Conservation (phyloP, 2,329 filamentous ascomycete genomes). For the Pseudogymnoascus sp. region DNA sequence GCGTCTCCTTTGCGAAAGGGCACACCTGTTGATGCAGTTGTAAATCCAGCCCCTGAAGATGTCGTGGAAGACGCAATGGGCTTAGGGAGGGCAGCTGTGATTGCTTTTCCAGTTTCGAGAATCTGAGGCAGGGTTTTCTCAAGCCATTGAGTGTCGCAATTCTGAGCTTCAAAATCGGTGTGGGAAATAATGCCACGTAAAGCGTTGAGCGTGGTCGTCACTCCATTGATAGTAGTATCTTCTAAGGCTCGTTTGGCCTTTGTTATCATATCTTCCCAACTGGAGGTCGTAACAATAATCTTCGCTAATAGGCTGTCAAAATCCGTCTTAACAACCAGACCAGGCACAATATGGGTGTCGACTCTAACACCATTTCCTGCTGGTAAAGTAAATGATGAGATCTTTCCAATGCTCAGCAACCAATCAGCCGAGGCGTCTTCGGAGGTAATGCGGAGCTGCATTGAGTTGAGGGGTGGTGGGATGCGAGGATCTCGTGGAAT, state of each 20-base stretch:
- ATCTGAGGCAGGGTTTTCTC: constrained; percentile 37
- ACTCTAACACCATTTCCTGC: constrained; percentile 46
- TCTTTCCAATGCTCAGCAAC: constrained; percentile 52
- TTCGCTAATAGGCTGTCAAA: constrained; percentile 43
- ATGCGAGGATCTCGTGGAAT: constrained; percentile 28
- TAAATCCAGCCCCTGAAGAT: not conserved
- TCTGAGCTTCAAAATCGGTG: constrained; percentile 39
- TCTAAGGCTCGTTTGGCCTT: constrained; percentile 49
- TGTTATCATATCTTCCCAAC: constrained; percentile 41
- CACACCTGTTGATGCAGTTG: constrained; percentile 26
- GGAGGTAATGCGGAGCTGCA: constrained; percentile 39
- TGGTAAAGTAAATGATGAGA: constrained; percentile 47
- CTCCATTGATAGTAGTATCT: constrained; percentile 47
- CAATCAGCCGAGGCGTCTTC: constrained; percentile 39
- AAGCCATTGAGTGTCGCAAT: constrained; percentile 51
- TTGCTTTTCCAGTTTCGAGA: constrained; percentile 27
- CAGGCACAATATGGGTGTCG: constrained; percentile 35
- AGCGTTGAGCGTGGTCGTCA: constrained; percentile 51
- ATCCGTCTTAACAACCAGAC: constrained; percentile 37
- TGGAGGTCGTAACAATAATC: constrained; percentile 38
- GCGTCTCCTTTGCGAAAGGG: constrained; percentile 52
- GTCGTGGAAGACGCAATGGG: constrained; percentile 18
- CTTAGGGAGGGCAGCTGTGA: constrained; percentile 30
- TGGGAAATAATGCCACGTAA: constrained; percentile 46
- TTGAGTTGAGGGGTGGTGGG: constrained; percentile 30